These are phyloP conservation scores for Tulasnella sp. DNA, from an alignment of 768 basidiomycete genomes.

Conservation along the genomic window DNA sequence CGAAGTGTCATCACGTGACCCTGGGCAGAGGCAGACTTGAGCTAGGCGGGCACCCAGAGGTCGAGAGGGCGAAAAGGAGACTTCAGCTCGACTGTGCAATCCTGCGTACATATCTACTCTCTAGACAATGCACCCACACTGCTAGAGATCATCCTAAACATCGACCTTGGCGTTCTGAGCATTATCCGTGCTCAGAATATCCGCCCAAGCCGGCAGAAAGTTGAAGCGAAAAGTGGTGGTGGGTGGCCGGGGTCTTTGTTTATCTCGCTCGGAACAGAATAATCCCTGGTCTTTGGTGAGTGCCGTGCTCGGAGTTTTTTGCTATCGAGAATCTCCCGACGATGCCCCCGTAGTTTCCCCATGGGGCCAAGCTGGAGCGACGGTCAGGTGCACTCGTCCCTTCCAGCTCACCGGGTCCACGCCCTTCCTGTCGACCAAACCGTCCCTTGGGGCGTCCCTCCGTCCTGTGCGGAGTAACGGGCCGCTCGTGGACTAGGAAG, in stretches of 20 bases:
- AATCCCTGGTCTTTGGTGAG: background rate
- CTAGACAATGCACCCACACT: background rate
- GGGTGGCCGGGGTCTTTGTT: slow-evolving; percentile 8
- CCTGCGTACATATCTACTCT: background rate
- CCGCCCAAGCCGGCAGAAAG: background rate
- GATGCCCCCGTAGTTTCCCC: slow-evolving; percentile 3
- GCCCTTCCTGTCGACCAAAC: background rate
- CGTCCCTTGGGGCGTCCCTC: background rate
- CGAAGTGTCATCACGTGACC: background rate
- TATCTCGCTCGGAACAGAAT: background rate
- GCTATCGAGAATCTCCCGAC: background rate
- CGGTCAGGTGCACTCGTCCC: slow-evolving; percentile 2
- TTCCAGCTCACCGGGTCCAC: background rate
- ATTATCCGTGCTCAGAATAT: slow-evolving; percentile 1
- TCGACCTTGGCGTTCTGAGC: background rate
- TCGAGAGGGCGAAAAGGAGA: background rate
- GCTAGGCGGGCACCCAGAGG: background rate
- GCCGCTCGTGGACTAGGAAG: background rate
- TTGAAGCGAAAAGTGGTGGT: background rate
- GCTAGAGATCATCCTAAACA: background rate
- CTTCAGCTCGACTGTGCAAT: background rate
- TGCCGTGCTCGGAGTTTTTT: background rate
- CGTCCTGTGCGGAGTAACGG: slow-evolving; percentile 13
- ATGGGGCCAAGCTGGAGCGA: background rate
- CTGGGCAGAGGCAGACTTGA: background rate